Base-by-base conservation (phyloP, 768 basidiomycete genomes). In the Grammothele lineata region DNA sequence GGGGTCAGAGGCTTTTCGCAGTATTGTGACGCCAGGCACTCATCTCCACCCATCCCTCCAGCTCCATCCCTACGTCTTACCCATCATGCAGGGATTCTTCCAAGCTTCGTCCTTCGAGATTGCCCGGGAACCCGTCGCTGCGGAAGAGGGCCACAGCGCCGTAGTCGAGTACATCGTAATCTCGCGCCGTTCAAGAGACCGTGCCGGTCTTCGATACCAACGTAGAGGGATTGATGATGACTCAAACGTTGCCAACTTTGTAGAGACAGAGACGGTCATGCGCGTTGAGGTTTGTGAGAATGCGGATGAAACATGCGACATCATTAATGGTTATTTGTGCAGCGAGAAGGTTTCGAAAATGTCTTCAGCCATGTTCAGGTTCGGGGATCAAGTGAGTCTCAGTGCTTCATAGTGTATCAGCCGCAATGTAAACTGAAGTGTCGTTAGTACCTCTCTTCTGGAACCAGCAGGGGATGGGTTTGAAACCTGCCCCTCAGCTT, bases 151-250 rank as follows among this genome's bases (percentile, higher is more conserved):
- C 32, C 50, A 61, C 21, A 35, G 52, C 8, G 71, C 72, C 0
- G 62, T 71, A 5, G 80, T 92, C 9, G 83, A 91, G 53, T 90
- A 97, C 55, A 72, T 84, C 21, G 71, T 98, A 40, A 76, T 94
- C 26, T 96, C 93, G 2, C 75, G 96, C 33, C 71, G 96, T 11
- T 92, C 91, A 35, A 77, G 85, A 54, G 83, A 97, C 63, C 79
- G 96, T 37, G 92, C 94, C 5, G 96, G 96, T 1, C 70, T 98
- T 55, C 75, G 96, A 36, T 99, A 95, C 67, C 96, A 98, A 65
- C 78, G 96, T 35, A 74, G 96, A 57, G 96, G 96, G 2, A 81
- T 97, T 43, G 94, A 98, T 58, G 91, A 94, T 53, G 84, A 89
- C 48, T 91, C 92, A 5, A 78, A 90, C 61, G 94, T 93, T 3